Evolutionary conservation across 108 stramenopile genomes (phyloP), one percentile per base, ranked within the genome.

Genomic region (Epipyxis sp.): DNA sequence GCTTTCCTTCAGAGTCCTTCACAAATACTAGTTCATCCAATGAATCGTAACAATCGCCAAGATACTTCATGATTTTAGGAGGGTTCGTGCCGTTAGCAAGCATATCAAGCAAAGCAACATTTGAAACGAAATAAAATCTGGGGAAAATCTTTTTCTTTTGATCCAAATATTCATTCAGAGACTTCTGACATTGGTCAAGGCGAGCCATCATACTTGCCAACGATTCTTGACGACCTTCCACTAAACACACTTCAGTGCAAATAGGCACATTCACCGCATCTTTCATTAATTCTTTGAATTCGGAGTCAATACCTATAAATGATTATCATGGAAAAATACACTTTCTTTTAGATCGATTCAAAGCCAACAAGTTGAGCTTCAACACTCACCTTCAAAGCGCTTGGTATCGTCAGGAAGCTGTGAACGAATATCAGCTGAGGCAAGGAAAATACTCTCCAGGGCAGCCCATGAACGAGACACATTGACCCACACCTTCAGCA

Each of bases 111-210:
- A 94, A 82, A 39, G 91, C 93, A 35, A 91, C 90, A 35, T 92
- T 89, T 20, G 92, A 93, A 43, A 94, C 91, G 62, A 94, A 94
- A 78, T 94, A 94, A 80, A 94, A 94, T 44, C 94, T 85, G 2
- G 94, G 94, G 62, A 92, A 94, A 57, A 93, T 92, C 79, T 93
- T 93, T 83, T 94, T 93, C 86, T 94, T 94, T 80, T 92, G 90
- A 77, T 93, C 93, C 54, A 94, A 86, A 77, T 94, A 94, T 67
- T 94, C 92, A 72, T 94, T 92, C 44, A 94, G 78, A 41, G 90
- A 90, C 85, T 93, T 92, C 82, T 94, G 92, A 78, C 94, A 94
- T 86, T 90, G 86, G 77, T 93, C 94, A 1, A 94, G 90, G 72
- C 83, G 89, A 72, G 87, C 81, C 34, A 90, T 84, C 92, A 92